phyloP scores from a whole-genome alignment of 345 rosid species.

The Eucalyptus melliodora region DNA sequence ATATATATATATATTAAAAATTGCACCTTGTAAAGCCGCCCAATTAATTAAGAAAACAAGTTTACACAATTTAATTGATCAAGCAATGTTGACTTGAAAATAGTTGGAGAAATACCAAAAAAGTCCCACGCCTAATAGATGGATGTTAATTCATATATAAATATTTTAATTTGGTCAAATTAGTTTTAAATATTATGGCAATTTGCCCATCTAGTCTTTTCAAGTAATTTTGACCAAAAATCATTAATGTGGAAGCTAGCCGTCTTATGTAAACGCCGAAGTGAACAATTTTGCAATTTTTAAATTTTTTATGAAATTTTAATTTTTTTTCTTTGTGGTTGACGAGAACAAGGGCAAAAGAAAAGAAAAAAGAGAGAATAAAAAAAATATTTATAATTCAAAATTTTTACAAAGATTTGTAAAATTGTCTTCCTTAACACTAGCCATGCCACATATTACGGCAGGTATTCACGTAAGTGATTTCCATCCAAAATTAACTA shows the following conservation, averaged over 20 bases:
- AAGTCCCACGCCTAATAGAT: background rate
- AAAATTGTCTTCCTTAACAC: background rate
- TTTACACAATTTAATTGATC: background rate
- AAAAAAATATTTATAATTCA: background rate
- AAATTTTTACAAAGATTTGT: background rate
- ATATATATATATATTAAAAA: background rate
- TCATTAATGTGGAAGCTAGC: rapidly evolving
- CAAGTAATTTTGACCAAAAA: background rate
- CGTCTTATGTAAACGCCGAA: rapidly evolving
- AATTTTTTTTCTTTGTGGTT: background rate
- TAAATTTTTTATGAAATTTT: background rate
- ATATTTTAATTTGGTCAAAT: background rate
- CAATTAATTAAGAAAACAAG: background rate
- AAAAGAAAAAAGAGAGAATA: background rate
- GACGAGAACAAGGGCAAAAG: rapidly evolving
- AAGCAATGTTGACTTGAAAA: background rate
- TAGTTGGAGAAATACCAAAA: background rate
- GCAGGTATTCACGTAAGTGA: rapidly evolving
- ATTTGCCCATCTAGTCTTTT: background rate
- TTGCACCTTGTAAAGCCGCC: background rate
- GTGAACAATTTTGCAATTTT: background rate
- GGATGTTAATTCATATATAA: background rate
- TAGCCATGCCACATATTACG: rapidly evolving
- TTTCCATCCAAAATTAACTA: background rate
- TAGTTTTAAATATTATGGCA: background rate